These are phyloP conservation scores for Aspergillus avenaceus DNA, from an alignment of 495 filamentous ascomycete species.

Conservation along the genomic window DNA sequence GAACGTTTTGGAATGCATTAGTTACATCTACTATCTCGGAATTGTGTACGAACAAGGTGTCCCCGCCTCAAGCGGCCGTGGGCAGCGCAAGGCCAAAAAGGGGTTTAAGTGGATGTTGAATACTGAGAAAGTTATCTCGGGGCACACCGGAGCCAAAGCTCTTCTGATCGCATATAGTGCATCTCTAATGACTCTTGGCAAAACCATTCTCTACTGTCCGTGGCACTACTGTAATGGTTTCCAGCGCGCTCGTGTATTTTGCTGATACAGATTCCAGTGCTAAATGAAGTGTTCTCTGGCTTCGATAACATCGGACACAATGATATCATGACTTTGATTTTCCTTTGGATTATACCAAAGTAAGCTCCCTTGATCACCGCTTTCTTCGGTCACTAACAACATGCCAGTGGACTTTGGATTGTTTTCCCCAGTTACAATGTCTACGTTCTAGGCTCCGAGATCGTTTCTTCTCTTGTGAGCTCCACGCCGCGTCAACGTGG, in stretches of 20 bases:
- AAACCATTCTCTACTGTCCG: conserved; percentile 85
- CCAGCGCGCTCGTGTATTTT: not conserved
- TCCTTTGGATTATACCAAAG: conserved; percentile 80
- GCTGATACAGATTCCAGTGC: conserved; percentile 42
- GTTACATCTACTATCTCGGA: conserved; percentile 67
- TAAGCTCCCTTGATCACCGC: conserved; percentile 37
- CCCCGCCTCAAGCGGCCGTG: conserved; percentile 25
- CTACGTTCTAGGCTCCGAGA: conserved; percentile 65
- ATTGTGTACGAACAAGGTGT: conserved; percentile 52
- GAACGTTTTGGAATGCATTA: conserved; percentile 68
- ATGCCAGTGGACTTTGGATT: conserved; percentile 69
- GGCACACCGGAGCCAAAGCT: conserved; percentile 57
- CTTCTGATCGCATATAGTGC: conserved; percentile 64
- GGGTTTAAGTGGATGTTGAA: conserved; percentile 40
- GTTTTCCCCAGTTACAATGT: conserved; percentile 67
- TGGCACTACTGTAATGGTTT: conserved; percentile 5
- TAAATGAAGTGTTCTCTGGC: conserved; percentile 73
- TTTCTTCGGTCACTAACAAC: not conserved
- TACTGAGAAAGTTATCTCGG: conserved; percentile 50
- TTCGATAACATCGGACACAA: conserved; percentile 83
- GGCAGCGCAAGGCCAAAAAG: conserved; percentile 29
- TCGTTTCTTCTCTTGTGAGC: conserved; percentile 61
- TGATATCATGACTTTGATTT: conserved; percentile 46
- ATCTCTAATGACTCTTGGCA: conserved; percentile 77
- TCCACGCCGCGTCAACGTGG: conserved; percentile 32